Base-by-base conservation (phyloP, 345 rosid genomes). In the Cochlearia excelsa region DNA sequence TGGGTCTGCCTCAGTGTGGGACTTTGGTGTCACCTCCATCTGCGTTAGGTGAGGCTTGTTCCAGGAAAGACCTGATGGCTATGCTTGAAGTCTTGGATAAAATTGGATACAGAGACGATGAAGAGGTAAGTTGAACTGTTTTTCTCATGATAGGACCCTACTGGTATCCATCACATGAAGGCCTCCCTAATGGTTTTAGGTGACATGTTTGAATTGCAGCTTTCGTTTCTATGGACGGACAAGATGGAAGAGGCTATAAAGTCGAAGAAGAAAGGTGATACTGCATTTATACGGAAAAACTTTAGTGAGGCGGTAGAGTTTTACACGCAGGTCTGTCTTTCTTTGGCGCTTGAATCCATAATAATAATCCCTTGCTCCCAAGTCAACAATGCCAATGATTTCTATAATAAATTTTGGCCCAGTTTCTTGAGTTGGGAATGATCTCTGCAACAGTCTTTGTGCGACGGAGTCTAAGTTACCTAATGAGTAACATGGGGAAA, bases 201-300 rank as follows among this genome's bases (percentile, higher is more conserved):
- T 51, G 39, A 41, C 54, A 28, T 61, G 41, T 54, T 3, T 56
- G 42, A 31, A 47, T 59, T 79, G 78, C 84, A 91, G 97, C 94
- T 90, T 46, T 90, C 95, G 39, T 90, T 90, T 76, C 95, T 87
- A 95, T 87, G 97, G 97, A 87, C 97, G 54, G 79, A 82, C 78
- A 94, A 90, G 49, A 85, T 87, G 95, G 94, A 90, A 71, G 97
- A 87, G 67, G 85, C 91, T 3, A 74, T 90, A 69, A 84, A 77
- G 69, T 84, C 82, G 1, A 91, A 91, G 85, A 87, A 91, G 69
- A 91, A 87, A 74, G 97, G 97, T 8, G 95, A 90, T 77, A 61
- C 38, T 41, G 96, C 92, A 63, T 91, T 91, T 74, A 83, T 82
- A 52, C 90, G 82, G 48, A 87, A 81, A 79, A 86, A 87, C 71